phyloP scores from a whole-genome alignment of 331 rosid species.

The Arachis monticola region DNA sequence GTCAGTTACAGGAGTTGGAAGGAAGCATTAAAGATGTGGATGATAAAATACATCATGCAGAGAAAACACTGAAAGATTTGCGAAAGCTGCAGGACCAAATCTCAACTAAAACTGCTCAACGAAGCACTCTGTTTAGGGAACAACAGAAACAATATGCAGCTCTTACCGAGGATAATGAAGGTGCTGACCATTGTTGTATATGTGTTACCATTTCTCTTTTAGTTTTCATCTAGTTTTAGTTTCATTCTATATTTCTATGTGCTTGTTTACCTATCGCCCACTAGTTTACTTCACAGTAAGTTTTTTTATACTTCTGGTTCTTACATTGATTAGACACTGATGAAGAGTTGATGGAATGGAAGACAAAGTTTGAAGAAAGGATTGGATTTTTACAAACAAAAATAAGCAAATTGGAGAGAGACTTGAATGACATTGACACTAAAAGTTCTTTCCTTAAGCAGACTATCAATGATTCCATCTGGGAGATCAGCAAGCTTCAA shows the following conservation, averaged over 20 bases:
- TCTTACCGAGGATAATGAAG: constrained; percentile 81
- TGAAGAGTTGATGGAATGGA: constrained; percentile 90
- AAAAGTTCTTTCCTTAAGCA: constrained; percentile 50
- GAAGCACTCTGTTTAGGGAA: constrained; percentile 71
- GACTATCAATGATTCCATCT: constrained; percentile 46
- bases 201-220: not conserved
- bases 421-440: constrained; percentile 56
- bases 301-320: constrained; percentile 38
- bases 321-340: constrained; percentile 69
- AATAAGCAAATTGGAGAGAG: constrained; percentile 77
- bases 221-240: not conserved
- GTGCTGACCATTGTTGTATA: constrained; percentile 48
- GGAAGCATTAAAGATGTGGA: constrained; percentile 65
- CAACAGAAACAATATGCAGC: constrained; percentile 65
- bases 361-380: constrained; percentile 78
- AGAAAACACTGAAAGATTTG: constrained; percentile 59
- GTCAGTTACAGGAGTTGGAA: constrained; percentile 73
- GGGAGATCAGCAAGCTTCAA: constrained; percentile 80
- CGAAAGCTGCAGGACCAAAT: constrained; percentile 67
- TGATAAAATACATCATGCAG: constrained; percentile 58
- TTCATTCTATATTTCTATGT: not conserved
- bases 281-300: constrained; percentile 29
- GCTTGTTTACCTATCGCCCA: constrained; percentile 13
- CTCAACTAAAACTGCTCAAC: constrained; percentile 61
- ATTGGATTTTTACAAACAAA: constrained; percentile 59